Evolutionary conservation across 345 rosid genomes (phyloP).

Genomic region (Lepidium didymum): DNA sequence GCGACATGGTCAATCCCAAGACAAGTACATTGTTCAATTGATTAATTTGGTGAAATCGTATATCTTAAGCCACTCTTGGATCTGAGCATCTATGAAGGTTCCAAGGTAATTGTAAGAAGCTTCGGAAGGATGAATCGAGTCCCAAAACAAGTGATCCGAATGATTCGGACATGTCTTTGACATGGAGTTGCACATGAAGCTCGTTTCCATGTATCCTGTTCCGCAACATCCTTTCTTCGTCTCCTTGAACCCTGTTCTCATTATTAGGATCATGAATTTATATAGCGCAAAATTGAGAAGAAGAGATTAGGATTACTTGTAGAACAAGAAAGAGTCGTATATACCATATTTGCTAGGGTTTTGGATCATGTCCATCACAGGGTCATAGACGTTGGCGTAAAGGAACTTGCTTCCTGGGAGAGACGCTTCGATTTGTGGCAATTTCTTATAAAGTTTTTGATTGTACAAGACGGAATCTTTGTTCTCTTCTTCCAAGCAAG

Average conservation of each 20-base stretch:
- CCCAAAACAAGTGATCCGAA: slow-evolving; percentile 42
- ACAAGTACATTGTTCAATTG: not conserved
- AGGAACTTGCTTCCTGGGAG: slow-evolving; percentile 36
- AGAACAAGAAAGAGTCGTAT: not conserved
- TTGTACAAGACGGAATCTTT: slow-evolving; percentile 38
- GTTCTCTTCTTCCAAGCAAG: slow-evolving; percentile 44
- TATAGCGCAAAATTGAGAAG: not conserved
- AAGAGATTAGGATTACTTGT: not conserved
- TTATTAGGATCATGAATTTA: not conserved
- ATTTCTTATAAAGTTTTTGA: slow-evolving; percentile 30
- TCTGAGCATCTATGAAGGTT: slow-evolving; percentile 30
- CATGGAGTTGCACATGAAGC: slow-evolving; percentile 26
- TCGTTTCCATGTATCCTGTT: slow-evolving; percentile 29
- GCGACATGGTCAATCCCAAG: slow-evolving; percentile 19
- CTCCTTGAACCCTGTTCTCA: slow-evolving; percentile 34
- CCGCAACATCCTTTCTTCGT: slow-evolving; percentile 43
- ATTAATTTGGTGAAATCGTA: not conserved
- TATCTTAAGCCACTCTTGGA: slow-evolving; percentile 46
- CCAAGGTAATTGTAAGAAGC: slow-evolving; percentile 25
- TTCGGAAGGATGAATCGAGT: slow-evolving; percentile 38
- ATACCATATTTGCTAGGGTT: slow-evolving; percentile 39
- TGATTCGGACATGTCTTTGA: slow-evolving; percentile 25
- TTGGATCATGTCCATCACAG: slow-evolving; percentile 36
- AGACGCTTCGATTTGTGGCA: slow-evolving; percentile 20
- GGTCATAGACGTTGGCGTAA: slow-evolving; percentile 35